phyloP scores from a whole-genome alignment of 148 eudicot genomes.

The Dianthus caryophyllus region DNA sequence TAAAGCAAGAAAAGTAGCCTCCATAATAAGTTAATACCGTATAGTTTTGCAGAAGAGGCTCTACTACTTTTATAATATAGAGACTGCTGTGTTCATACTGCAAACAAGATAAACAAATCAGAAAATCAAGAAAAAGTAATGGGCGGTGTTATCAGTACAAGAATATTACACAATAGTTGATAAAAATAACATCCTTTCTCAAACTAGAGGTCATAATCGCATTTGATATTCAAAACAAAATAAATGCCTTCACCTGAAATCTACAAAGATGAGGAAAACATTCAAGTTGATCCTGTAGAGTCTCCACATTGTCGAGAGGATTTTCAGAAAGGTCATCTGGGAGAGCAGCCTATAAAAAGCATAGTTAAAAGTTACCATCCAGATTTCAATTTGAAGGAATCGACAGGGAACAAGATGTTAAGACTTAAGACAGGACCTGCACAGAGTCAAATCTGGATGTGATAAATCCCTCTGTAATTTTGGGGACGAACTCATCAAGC shows the following conservation, averaged over 20 bases:
- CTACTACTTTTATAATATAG: slow-evolving; percentile 55
- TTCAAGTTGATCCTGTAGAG: slow-evolving; percentile 89
- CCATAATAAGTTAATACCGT: slow-evolving; percentile 41
- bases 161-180: background rate
- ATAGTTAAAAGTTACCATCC: background rate
- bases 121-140: background rate
- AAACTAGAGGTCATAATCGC: background rate
- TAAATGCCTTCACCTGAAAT: slow-evolving; percentile 55
- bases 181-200: background rate
- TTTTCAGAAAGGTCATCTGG: slow-evolving; percentile 78
- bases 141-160: background rate
- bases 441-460: slow-evolving; percentile 84
- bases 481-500: slow-evolving; percentile 87
- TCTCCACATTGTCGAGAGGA: slow-evolving; percentile 83
- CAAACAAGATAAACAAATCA: slow-evolving; percentile 8
- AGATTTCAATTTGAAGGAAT: background rate
- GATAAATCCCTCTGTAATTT: slow-evolving; percentile 78
- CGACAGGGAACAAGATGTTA: slow-evolving; percentile 7
- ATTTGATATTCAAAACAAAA: background rate
- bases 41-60: slow-evolving; percentile 72
- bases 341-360: slow-evolving; percentile 42
- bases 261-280: slow-evolving; percentile 75
- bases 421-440: slow-evolving; percentile 41
- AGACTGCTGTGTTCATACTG: slow-evolving; percentile 82
- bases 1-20: slow-evolving; percentile 7